These are phyloP conservation scores for Cytospora paraplurivora DNA, from an alignment of 2,329 filamentous ascomycete species.

Conservation along the genomic window DNA sequence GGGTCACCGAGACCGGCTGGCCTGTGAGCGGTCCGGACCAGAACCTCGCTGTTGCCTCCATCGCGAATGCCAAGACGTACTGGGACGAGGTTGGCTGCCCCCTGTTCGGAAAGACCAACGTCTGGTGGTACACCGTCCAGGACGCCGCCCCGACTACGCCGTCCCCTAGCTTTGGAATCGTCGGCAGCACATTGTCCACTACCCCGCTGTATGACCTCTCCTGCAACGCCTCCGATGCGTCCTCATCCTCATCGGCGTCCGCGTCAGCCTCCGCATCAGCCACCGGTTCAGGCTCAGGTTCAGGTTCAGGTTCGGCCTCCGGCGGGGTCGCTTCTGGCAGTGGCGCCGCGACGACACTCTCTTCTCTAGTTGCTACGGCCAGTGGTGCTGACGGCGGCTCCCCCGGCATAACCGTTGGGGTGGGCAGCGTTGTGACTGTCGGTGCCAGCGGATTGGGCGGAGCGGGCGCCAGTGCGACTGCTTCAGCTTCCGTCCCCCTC, in stretches of 20 bases:
- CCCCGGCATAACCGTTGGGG: conserved; percentile 24
- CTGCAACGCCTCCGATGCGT: conserved; percentile 48
- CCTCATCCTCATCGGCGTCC: conserved; percentile 19
- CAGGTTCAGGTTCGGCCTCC: not conserved
- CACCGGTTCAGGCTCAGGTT: not conserved
- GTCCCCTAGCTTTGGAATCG: conserved; percentile 71
- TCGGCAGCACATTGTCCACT: conserved; percentile 55
- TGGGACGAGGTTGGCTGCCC: conserved; percentile 79
- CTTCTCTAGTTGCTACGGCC: conserved; percentile 7
- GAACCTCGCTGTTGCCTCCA: conserved; percentile 24
- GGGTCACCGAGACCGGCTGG: conserved; percentile 30
- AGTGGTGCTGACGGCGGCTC: conserved; percentile 11
- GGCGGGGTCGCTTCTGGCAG: not conserved
- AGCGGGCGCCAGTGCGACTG: conserved; percentile 1
- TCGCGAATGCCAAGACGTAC: conserved; percentile 71
- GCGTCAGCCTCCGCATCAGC: conserved; percentile 1
- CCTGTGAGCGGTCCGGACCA: conserved; percentile 21
- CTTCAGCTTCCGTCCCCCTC: conserved; percentile 14
- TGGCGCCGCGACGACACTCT: conserved; percentile 8
- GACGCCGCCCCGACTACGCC: conserved; percentile 64
- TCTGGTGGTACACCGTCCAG: conserved; percentile 79
- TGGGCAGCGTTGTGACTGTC: conserved; percentile 16
- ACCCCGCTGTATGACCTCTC: conserved; percentile 66
- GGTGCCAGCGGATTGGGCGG: not conserved
- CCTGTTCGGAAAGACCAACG: conserved; percentile 63